phyloP scores from a whole-genome alignment of 495 filamentous ascomycete genomes.

The Cercophora newfieldiana region DNA sequence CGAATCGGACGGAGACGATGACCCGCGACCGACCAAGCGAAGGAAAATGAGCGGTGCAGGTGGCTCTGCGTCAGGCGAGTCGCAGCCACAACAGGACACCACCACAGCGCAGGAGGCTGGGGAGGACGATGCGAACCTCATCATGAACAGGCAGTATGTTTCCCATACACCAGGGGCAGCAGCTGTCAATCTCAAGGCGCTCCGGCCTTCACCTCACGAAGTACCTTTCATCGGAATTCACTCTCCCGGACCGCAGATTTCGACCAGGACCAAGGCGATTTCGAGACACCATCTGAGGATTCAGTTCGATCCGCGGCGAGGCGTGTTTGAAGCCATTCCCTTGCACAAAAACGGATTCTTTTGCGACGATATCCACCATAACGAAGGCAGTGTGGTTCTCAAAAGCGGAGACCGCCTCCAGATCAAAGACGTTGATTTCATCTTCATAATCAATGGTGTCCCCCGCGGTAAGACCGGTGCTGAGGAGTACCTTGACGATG shows the following conservation, averaged over 20 bases:
- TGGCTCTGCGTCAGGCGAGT: slow-evolving; percentile 26
- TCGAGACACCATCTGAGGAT: slow-evolving; percentile 86
- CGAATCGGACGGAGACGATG: slow-evolving; percentile 47
- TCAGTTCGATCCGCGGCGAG: slow-evolving; percentile 70
- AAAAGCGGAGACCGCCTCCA: slow-evolving; percentile 73
- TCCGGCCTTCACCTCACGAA: slow-evolving; percentile 59
- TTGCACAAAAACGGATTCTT: slow-evolving; percentile 86
- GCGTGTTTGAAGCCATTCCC: slow-evolving; percentile 76
- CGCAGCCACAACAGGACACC: slow-evolving; percentile 14
- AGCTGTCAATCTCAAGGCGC: slow-evolving; percentile 50
- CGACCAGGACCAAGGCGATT: slow-evolving; percentile 68
- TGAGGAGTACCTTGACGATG: slow-evolving; percentile 50
- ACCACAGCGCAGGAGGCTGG: slow-evolving; percentile 14
- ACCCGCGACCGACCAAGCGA: slow-evolving; percentile 41
- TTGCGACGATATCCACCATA: slow-evolving; percentile 70
- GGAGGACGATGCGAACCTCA: slow-evolving; percentile 32
- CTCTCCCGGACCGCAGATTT: slow-evolving; percentile 60
- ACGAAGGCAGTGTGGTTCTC: slow-evolving; percentile 63
- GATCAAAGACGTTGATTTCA: slow-evolving; percentile 74
- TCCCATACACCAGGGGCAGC: slow-evolving; percentile 50
- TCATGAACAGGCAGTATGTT: slow-evolving; percentile 49
- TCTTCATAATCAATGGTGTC: slow-evolving; percentile 73
- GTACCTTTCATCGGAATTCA: slow-evolving; percentile 81
- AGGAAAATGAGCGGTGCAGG: slow-evolving; percentile 32
- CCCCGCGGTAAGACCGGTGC: slow-evolving; percentile 67